These are phyloP conservation scores for Ogataea methanolica DNA, from an alignment of 805 yeast genomes.

Conservation along the genomic window DNA sequence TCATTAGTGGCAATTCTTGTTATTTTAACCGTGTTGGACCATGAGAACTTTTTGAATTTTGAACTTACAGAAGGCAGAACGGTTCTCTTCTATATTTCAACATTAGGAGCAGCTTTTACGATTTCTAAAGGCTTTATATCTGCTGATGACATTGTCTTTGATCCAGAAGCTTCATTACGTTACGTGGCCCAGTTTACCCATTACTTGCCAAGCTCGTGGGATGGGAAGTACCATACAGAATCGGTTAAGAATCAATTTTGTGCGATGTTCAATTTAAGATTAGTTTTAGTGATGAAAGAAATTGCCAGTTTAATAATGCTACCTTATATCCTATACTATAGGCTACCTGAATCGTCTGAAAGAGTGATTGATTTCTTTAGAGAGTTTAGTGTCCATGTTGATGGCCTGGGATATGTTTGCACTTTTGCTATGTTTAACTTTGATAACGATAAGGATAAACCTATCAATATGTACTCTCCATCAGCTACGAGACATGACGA, in stretches of 20 bases:
- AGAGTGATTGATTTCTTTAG: conserved; percentile 85
- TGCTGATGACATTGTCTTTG: conserved; percentile 65
- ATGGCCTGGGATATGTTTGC: conserved; percentile 93
- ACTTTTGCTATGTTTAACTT: conserved; percentile 89
- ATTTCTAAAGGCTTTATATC: conserved; percentile 68
- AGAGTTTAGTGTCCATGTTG: conserved; percentile 85
- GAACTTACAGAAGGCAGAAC: conserved; percentile 81
- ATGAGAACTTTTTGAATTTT: conserved; percentile 85
- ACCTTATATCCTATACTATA: conserved; percentile 86
- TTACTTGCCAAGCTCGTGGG: conserved; percentile 85
- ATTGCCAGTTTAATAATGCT: conserved; percentile 75
- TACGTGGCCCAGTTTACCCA: conserved; percentile 86
- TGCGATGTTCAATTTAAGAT: conserved; percentile 65
- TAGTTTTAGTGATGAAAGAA: conserved; percentile 70
- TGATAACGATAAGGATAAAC: conserved; percentile 46
- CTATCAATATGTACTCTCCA: conserved; percentile 7
- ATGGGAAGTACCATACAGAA: conserved; percentile 76
- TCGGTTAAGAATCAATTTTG: conserved; percentile 82
- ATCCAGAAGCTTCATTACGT: conserved; percentile 82
- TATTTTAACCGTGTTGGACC: conserved; percentile 70
- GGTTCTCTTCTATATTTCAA: conserved; percentile 80
- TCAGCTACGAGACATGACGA: conserved; percentile 18
- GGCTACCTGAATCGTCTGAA: conserved; percentile 68
- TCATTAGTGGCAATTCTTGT: conserved; percentile 88
- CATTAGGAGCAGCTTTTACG: conserved; percentile 87